These are phyloP conservation scores for Helotiales sp. DNA, from an alignment of 2,329 filamentous ascomycete genomes.

Conservation along the genomic window DNA sequence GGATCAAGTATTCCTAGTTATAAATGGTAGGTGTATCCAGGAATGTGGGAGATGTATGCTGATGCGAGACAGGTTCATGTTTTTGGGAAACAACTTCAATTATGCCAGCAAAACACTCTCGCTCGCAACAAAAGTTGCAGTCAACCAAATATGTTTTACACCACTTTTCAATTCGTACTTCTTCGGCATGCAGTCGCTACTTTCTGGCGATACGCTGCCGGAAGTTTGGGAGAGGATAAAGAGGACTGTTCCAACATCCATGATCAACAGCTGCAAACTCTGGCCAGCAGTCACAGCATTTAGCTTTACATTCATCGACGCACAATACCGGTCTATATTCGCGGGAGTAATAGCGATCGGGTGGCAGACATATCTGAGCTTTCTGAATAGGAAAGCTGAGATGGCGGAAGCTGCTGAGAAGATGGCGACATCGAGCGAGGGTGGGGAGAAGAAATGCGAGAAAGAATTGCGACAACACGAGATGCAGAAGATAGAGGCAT, in stretches of 20 bases:
- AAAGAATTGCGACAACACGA: not conserved
- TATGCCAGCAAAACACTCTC: slow-evolving; percentile 72
- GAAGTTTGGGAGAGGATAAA: slow-evolving; percentile 71
- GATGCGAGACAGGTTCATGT: slow-evolving; percentile 63
- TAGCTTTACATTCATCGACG: slow-evolving; percentile 78
- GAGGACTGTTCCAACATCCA: slow-evolving; percentile 73
- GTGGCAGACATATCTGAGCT: slow-evolving; percentile 90
- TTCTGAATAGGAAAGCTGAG: slow-evolving; percentile 74
- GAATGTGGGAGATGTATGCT: not conserved
- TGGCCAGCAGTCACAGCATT: slow-evolving; percentile 89
- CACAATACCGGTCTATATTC: slow-evolving; percentile 80
- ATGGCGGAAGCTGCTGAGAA: slow-evolving; percentile 40
- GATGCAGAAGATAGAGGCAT: slow-evolving; percentile 9
- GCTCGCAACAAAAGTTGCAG: slow-evolving; percentile 71
- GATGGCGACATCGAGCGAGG: not conserved
- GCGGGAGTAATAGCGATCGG: slow-evolving; percentile 77
- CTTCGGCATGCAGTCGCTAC: slow-evolving; percentile 74
- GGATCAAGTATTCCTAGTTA: slow-evolving; percentile 76
- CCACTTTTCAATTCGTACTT: slow-evolving; percentile 84
- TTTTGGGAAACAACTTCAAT: slow-evolving; percentile 80
- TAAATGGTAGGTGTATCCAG: slow-evolving; percentile 63
- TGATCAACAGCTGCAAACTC: slow-evolving; percentile 78
- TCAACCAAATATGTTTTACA: slow-evolving; percentile 81
- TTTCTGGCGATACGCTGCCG: slow-evolving; percentile 63
- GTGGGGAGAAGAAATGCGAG: not conserved